Conservation (phyloP, 495 filamentous ascomycete genomes). For the Friedmanniomyces endolithicus region DNA sequence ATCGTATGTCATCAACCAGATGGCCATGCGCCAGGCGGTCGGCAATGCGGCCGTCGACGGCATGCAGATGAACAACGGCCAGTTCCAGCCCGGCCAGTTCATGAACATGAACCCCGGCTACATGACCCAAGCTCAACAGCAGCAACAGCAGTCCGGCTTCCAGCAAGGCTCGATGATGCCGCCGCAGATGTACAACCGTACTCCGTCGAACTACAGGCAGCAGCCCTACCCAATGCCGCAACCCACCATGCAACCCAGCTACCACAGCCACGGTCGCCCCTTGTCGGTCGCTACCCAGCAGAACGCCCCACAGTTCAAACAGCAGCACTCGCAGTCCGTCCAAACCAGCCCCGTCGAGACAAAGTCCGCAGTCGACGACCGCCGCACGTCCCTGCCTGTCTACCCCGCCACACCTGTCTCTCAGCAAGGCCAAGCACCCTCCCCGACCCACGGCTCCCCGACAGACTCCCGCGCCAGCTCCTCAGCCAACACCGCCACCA, state of each 20-base stretch:
- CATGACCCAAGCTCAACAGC: conserved; percentile 10
- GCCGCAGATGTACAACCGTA: conserved; percentile 31
- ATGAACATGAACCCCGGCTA: conserved; percentile 26
- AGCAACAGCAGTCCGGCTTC: conserved; percentile 12
- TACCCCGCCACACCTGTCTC: conserved; percentile 24
- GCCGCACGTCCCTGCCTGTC: conserved; percentile 31
- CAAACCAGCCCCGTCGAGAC: conserved; percentile 22
- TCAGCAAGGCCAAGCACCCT: conserved; percentile 14
- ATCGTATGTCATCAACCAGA: conserved; percentile 47
- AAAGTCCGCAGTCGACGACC: conserved; percentile 15
- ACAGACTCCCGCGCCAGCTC: conserved; percentile 6
- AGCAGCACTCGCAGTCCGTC: conserved; percentile 6
- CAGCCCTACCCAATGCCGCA: conserved; percentile 29
- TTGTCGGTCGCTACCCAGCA: conserved; percentile 31
- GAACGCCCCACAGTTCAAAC: conserved; percentile 15
- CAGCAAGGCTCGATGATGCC: conserved; percentile 26
- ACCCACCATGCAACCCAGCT: conserved; percentile 14
- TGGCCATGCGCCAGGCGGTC: conserved; percentile 43
- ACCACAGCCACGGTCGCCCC: conserved; percentile 27
- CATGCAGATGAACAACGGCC: conserved; percentile 1
- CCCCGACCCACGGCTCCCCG: conserved; percentile 15
- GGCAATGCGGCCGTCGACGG: conserved; percentile 29
- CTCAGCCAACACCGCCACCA: background rate
- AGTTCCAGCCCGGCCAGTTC: conserved; percentile 34
- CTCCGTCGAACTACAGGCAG: conserved; percentile 23